Base-by-base conservation (phyloP, 1,284 basidiomycete genomes). In the Ceratobasidium sp. region DNA sequence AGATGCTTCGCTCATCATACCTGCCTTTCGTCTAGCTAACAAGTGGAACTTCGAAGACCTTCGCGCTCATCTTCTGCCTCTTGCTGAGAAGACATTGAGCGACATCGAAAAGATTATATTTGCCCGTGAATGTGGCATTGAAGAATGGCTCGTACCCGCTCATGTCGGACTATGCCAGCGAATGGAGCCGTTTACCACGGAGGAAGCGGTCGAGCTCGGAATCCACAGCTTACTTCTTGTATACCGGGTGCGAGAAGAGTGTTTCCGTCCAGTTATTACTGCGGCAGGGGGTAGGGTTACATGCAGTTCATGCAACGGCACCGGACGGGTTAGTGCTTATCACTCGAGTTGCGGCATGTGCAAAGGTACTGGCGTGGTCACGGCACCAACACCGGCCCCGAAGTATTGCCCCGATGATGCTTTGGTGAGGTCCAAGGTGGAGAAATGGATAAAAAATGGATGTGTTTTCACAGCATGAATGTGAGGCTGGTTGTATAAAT, bases 21-120 rank as follows among this genome's bases (percentile, higher is more conserved):
- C 77, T 42, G 74, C 74, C 2, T 75, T 78, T 35, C 77, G 75
- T 28, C 61, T 78, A 26, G 53, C 77, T 6, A 78, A 75, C 28
- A 78, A 76, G 77, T 78, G 77, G 77, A 75, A 71, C 45, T 78
- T 78, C n/a, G 45, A 53, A 17, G 42, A 39, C 33, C 60, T 78
- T 13, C 74, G 77, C 33, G 37, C 23, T 17, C 73, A 54, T 23
- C 54, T 63, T 2, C 23, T 76, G 26, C 47, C 58, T 35, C 23
- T 76, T 20, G 69, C 69, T 31, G 69, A 73, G 26, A 73, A 61
- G 15, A 15, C 35, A 13, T 58, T 73, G n/a, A 49, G 56, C 45
- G 69, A 73, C n/a, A 61, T 73, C 42, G 77, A 76, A 35, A 64
- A 69, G 37, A 61, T 78, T 56, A 35, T 65, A 15, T 69, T 76